Evolutionary conservation across 2,329 filamentous ascomycete species (phyloP), one percentile per base, ranked within the genome.

Genomic region (Grosmannia serpens): DNA sequence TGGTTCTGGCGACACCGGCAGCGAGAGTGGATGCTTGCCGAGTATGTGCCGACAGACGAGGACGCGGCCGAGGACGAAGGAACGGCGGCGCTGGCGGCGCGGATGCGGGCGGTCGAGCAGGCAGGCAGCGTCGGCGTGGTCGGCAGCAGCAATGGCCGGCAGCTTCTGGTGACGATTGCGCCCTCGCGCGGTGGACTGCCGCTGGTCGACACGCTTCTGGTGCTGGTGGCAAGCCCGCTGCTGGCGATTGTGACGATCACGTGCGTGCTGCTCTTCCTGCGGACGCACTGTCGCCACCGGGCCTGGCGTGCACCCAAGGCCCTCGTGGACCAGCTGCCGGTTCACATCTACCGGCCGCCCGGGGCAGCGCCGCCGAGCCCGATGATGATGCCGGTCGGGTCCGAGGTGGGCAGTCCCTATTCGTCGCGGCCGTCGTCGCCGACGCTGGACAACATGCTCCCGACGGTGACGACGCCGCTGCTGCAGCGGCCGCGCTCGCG

Each of bases 261-360:
- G 4, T 86, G 96, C 6, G 92, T 99, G 2, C 79, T 97, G 13
- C 79, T 97, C 6, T 81, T 97, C 47, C 77, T 97, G 44, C 86
- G 94, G 58, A 91, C 91, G 53, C 87, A 91, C 60, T 95, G 96
- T 65, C 86, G 92, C 55, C 83, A 92, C 60, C 83, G 92, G 62
- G 83, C 92, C 65, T 99, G 94, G 92, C 84, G 94, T 66, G 94
- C 94, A n/a, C 94, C 94, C 6, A 99, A 99, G 72, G 95, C 90
- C 1, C 85, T 99, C 0, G 91, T 99, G 22, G 91, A 96, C 65
- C 86, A 88, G 60, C 80, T 99, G n/a, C 94, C 94, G 2, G 91
- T 99, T 17, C 85, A 92, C 60, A 97, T 91, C 0, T 99, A 96
- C 68, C 91, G 95, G 66, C 95, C 91, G 0, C 88, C 96, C 41